Percentiles rank a stretch among this genome's conserved stretches.
These are phyloP conservation scores for Paratinospora sagittata DNA, from an alignment of 164 flowering plant species.

Conservation along the genomic window DNA sequence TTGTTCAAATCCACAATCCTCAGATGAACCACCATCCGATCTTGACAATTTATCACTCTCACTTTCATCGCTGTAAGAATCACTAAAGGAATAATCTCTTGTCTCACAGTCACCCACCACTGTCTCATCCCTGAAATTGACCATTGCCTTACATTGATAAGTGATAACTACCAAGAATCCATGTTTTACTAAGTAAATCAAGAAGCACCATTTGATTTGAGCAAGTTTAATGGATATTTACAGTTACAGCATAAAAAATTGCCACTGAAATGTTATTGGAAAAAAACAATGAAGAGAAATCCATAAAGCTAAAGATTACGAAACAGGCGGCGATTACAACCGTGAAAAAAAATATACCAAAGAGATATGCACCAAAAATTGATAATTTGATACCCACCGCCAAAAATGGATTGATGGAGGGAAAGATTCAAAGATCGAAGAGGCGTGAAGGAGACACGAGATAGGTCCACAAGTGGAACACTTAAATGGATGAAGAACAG, in stretches of 20 bases:
- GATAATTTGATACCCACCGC: not conserved
- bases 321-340: not conserved
- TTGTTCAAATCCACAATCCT: constrained; percentile 59
- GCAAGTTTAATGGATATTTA: not conserved
- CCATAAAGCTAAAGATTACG: not conserved
- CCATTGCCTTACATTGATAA: not conserved
- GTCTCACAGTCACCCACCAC: constrained; percentile 54
- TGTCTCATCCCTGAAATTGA: constrained; percentile 54
- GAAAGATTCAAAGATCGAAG: not conserved
- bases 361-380: too few relatives aligned
- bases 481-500: not conserved
- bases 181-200: not conserved
- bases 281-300: not conserved
- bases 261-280: not conserved
- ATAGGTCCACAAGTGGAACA: not conserved
- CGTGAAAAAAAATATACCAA: too few relatives aligned
- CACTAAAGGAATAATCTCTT: constrained; percentile 71
- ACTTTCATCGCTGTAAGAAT: constrained; percentile 73
- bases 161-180: not conserved
- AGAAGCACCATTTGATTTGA: not conserved
- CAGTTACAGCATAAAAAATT: not conserved
- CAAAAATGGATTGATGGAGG: not conserved
- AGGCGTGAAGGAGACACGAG: not conserved
- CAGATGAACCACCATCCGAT: constrained; percentile 68
- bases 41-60: constrained; percentile 75